These are phyloP conservation scores for Beta corolliflora DNA, from an alignment of 179 eudicot species.

Conservation along the genomic window DNA sequence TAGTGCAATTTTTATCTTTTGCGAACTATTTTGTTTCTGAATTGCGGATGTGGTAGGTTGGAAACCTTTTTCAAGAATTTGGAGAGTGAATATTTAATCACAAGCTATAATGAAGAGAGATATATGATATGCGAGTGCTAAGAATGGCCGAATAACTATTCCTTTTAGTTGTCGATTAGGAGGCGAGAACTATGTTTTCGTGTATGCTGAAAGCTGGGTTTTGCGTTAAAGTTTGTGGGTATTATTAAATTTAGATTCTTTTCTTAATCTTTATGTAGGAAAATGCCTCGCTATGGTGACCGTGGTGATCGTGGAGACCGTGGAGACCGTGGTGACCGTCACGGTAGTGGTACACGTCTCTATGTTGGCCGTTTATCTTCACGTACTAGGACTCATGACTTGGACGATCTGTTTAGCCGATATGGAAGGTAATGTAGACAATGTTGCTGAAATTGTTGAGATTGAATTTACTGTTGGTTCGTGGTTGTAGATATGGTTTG, in stretches of 20 bases:
- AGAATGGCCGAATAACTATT: neutral
- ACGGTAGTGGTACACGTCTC: slow-evolving; percentile 62
- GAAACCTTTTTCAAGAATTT: neutral
- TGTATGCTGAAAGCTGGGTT: neutral
- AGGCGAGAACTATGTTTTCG: too few species aligned
- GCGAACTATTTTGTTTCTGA: too few species aligned
- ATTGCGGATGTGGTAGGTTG: too few species aligned
- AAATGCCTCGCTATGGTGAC: slow-evolving; percentile 76
- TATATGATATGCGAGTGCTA: neutral
- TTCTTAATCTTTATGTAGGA: slow-evolving; percentile 24
- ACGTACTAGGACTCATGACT: slow-evolving; percentile 80
- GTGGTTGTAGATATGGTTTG: neutral
- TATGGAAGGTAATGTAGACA: slow-evolving; percentile 77
- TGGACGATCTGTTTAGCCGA: slow-evolving; percentile 84
- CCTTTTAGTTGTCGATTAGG: neutral
- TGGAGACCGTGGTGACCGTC: slow-evolving; percentile 17
- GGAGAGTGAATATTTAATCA: neutral
- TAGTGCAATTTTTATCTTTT: neutral
- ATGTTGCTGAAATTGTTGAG: neutral
- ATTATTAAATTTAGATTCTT: neutral
- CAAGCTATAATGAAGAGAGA: neutral
- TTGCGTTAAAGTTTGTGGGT: neutral
- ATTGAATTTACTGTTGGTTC: neutral
- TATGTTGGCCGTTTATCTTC: slow-evolving; percentile 94
- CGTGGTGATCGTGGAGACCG: slow-evolving; percentile 23